phyloP scores from a whole-genome alignment of 1,284 basidiomycete species.

The Microbotryum saponariae region DNA sequence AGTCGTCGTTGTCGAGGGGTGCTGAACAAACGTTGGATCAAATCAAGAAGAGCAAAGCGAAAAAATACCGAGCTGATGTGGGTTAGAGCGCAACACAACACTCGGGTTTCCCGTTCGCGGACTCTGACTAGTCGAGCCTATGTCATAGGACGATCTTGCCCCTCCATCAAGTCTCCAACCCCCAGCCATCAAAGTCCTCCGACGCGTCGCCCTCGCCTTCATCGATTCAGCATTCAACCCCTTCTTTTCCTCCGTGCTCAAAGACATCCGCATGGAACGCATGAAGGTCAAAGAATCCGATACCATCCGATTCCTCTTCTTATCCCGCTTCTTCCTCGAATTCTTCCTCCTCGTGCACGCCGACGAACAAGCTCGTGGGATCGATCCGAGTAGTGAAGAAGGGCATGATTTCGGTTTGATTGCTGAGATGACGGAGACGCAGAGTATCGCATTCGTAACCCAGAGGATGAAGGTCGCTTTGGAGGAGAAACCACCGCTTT shows the following conservation, averaged over 20 bases:
- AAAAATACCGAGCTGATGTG: conserved; percentile 51
- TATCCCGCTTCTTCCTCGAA: conserved; percentile 80
- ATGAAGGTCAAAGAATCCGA: conserved; percentile 84
- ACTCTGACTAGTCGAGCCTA: background rate
- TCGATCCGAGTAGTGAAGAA: conserved; percentile 32
- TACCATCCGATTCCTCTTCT: conserved; percentile 70
- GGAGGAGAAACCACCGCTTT: conserved; percentile 84
- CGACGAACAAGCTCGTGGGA: conserved; percentile 30
- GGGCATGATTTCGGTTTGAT: conserved; percentile 65
- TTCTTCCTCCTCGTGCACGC: conserved; percentile 57
- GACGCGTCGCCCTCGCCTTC: conserved; percentile 62
- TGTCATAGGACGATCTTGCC: conserved; percentile 47
- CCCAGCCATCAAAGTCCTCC: conserved; percentile 60
- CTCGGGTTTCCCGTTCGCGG: background rate
- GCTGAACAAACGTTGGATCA: conserved; percentile 69
- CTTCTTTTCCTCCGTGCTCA: conserved; percentile 72
- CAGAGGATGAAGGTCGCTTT: conserved; percentile 76
- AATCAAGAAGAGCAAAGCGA: conserved; percentile 59
- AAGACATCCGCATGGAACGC: conserved; percentile 84
- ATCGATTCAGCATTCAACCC: conserved; percentile 75
- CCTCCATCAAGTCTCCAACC: conserved; percentile 55
- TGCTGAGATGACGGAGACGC: conserved; percentile 72
- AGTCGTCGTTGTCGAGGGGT: conserved; percentile 65
- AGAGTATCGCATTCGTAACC: conserved; percentile 79
- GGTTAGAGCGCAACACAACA: background rate